phyloP scores from a whole-genome alignment of 1,284 basidiomycete genomes.

The Ustilago crameri region DNA sequence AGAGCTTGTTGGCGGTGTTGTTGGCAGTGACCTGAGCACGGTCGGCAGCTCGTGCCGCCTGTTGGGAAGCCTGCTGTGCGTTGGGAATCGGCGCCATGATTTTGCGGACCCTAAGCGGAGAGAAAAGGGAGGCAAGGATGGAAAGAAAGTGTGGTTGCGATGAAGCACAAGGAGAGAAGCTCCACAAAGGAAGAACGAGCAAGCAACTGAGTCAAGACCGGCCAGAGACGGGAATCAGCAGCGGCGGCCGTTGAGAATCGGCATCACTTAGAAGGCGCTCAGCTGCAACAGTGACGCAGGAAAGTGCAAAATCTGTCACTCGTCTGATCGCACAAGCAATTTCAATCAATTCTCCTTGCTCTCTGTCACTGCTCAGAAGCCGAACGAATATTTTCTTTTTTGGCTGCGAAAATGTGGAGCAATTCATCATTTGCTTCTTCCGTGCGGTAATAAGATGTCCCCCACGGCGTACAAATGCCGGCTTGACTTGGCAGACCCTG shows the following conservation, averaged over 20 bases:
- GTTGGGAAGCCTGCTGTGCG: constrained; percentile 50
- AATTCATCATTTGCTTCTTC: not conserved
- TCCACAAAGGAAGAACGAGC: no score
- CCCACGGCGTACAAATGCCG: no score
- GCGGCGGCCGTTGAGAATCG: not conserved
- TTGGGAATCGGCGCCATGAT: constrained; percentile 46
- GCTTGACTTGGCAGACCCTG: no score
- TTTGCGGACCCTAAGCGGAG: constrained; percentile 6
- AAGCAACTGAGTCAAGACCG: not conserved
- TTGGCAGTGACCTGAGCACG: constrained; percentile 48
- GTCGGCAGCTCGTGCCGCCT: constrained; percentile 45
- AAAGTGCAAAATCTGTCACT: not conserved
- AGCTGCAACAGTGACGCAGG: no score
- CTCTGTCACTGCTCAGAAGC: constrained; percentile 1
- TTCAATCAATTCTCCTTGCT: not conserved
- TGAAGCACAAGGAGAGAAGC: not conserved
- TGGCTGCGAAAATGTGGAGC: constrained; percentile 4
- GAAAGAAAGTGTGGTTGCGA: not conserved
- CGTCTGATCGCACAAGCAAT: no score
- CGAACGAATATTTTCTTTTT: constrained; percentile 5
- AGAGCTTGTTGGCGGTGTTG: constrained; percentile 57
- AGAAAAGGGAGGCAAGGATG: constrained; percentile 2
- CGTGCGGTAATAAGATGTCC: constrained; percentile 32
- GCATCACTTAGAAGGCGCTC: not conserved
- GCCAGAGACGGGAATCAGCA: constrained; percentile 12